Conservation (phyloP, 2,329 filamentous ascomycete species). For the Polytolypa hystricis region DNA sequence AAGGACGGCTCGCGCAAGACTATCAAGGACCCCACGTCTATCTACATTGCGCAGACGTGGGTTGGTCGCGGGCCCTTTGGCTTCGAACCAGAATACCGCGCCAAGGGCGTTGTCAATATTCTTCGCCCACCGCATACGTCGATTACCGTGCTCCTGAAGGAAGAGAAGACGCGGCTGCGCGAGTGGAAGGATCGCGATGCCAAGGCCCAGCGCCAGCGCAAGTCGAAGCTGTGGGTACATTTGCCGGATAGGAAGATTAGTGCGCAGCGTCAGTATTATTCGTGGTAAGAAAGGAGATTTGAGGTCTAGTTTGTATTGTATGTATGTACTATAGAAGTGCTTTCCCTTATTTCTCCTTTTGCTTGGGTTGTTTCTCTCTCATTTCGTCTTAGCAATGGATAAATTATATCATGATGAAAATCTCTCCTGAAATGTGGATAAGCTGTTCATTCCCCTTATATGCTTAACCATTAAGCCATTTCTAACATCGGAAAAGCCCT, state of each 20-base stretch:
- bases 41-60: constrained; percentile 92
- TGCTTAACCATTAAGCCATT: too few relatives aligned
- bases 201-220: constrained; percentile 63
- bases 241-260: constrained; percentile 76
- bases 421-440: too few relatives aligned
- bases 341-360: too few relatives aligned
- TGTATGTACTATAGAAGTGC: too few relatives aligned
- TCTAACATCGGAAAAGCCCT: too few relatives aligned
- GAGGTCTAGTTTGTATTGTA: too few relatives aligned
- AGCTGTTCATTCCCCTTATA: too few relatives aligned
- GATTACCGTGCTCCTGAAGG: constrained; percentile 75
- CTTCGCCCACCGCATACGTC: constrained; percentile 63
- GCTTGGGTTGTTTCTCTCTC: too few relatives aligned
- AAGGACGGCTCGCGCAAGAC: constrained; percentile 64
- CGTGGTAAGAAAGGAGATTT: too few relatives aligned
- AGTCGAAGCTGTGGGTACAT: constrained; percentile 73
- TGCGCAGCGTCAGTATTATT: constrained; percentile 78
- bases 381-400: too few relatives aligned
- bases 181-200: constrained; percentile 66
- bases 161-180: constrained; percentile 80
- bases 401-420: too few relatives aligned
- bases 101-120: constrained; percentile 58
- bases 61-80: constrained; percentile 64
- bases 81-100: constrained; percentile 56
- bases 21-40: constrained; percentile 62